Evolutionary conservation across 148 eudicot genomes (phyloP).

Genomic region (Camellia lanceoleosa): DNA sequence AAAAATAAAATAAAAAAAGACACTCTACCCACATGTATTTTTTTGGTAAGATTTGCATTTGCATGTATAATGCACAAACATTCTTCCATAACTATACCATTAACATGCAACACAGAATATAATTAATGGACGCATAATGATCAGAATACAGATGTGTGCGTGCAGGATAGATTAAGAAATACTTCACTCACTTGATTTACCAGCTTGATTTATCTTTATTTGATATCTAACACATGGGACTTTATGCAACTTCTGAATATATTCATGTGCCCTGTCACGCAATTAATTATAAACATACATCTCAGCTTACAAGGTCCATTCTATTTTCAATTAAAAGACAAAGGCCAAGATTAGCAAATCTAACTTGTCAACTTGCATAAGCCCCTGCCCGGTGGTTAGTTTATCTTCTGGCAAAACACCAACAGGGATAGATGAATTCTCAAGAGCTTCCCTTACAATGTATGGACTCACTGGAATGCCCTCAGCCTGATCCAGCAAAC

Average conservation of each 20-base stretch:
- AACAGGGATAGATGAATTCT: conserved; percentile 71
- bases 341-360: conserved; percentile 20
- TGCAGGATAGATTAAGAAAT: background rate
- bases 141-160: background rate
- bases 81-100: too few species aligned
- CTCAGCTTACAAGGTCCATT: conserved; percentile 1
- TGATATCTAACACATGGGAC: conserved; percentile 69
- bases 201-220: conserved; percentile 66
- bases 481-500: conserved; percentile 60
- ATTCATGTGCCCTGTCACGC: conserved; percentile 73
- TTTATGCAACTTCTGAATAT: conserved; percentile 55
- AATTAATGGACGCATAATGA: conserved; percentile 1
- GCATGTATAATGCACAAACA: background rate
- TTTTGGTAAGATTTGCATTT: background rate
- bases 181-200: conserved; percentile 61
- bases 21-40: background rate
- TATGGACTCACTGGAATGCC: conserved; percentile 87
- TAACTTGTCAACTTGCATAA: conserved; percentile 98
- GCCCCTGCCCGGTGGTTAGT: conserved; percentile 85
- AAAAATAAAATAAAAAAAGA: background rate
- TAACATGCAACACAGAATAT: background rate
- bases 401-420: conserved; percentile 81
- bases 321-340: background rate
- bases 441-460: conserved; percentile 84
- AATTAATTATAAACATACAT: conserved; percentile 10